These are phyloP conservation scores for Saturnispora sanitii DNA, from an alignment of 805 yeast genomes.

Conservation along the genomic window DNA sequence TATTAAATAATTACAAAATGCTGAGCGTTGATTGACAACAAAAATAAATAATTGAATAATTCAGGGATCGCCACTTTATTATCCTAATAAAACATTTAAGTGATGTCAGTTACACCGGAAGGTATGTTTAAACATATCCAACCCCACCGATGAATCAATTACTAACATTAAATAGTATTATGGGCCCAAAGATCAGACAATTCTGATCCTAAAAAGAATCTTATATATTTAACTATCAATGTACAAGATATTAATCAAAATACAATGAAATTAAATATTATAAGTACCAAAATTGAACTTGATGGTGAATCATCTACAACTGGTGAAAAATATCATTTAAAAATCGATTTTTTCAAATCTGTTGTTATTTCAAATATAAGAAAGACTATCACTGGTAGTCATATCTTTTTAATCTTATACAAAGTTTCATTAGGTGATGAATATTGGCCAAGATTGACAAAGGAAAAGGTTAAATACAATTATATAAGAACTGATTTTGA, in stretches of 20 bases:
- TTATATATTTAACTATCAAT: constrained; percentile 63
- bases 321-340: constrained; percentile 43
- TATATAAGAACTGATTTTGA: constrained; percentile 91
- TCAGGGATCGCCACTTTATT: no score
- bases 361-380: constrained; percentile 58
- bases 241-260: constrained; percentile 51
- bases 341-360: constrained; percentile 67
- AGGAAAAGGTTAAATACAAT: constrained; percentile 70
- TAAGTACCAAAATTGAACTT: constrained; percentile 44
- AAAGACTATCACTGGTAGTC: constrained; percentile 52
- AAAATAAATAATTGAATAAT: no score
- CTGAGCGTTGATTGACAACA: no score
- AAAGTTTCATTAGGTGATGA: constrained; percentile 62
- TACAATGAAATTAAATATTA: constrained; percentile 39
- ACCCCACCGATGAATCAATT: neutral
- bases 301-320: constrained; percentile 37
- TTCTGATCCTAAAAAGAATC: constrained; percentile 61
- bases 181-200: constrained; percentile 96
- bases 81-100: constrained; percentile 1
- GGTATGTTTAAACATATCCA: constrained; percentile 18
- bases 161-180: constrained; percentile 35
- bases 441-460: constrained; percentile 93
- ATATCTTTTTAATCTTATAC: constrained; percentile 52
- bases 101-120: constrained; percentile 26
- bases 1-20: no score